These are phyloP conservation scores for Capsella rubella DNA, from an alignment of 441 rosid genomes.

Conservation along the genomic window DNA sequence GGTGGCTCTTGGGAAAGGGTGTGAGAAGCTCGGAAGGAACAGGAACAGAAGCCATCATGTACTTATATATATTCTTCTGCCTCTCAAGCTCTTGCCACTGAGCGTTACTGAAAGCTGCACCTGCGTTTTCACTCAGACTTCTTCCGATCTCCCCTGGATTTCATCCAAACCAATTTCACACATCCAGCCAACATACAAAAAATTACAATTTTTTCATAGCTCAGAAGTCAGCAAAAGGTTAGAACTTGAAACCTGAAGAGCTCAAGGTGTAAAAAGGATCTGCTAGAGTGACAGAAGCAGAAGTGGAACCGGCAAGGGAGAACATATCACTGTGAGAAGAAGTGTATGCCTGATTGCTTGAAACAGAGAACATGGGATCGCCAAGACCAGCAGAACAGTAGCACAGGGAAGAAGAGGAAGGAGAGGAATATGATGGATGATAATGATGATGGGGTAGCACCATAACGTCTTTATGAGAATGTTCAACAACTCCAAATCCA, in stretches of 20 bases:
- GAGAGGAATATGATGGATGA: constrained; percentile 29
- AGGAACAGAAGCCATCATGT: constrained; percentile 61
- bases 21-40: constrained; percentile 57
- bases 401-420: constrained; percentile 42
- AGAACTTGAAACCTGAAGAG: constrained; percentile 50
- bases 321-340: constrained; percentile 35
- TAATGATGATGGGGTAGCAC: constrained; percentile 41
- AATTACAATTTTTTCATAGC: background rate
- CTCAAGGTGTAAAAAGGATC: constrained; percentile 46
- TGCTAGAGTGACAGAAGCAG: constrained; percentile 42
- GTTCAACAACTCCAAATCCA: constrained; percentile 41
- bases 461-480: constrained; percentile 40
- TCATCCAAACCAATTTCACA: background rate
- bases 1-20: constrained; percentile 30
- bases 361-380: constrained; percentile 55
- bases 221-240: constrained; percentile 20
- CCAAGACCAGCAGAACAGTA: constrained; percentile 41
- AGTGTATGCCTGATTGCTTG: constrained; percentile 54
- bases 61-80: constrained; percentile 63
- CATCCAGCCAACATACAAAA: background rate
- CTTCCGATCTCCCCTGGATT: constrained; percentile 40
- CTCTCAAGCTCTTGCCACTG: constrained; percentile 72
- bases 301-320: constrained; percentile 52
- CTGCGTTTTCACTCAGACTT: constrained; percentile 27
- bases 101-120: constrained; percentile 57